Evolutionary conservation across 2,329 filamentous ascomycete genomes (phyloP).

Genomic region (Amylocarpus encephaloides): DNA sequence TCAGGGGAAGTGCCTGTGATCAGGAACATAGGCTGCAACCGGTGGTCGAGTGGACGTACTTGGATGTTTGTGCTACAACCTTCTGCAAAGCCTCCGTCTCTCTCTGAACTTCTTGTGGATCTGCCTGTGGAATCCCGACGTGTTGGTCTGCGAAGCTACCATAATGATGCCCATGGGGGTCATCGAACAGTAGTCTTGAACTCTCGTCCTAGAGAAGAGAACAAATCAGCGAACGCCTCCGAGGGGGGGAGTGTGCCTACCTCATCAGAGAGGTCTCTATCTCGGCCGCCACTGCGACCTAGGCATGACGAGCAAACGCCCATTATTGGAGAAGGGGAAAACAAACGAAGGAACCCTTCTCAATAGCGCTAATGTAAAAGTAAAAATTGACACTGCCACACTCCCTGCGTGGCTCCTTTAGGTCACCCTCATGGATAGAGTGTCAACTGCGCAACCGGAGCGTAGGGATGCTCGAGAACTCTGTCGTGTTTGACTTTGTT

Average conservation of each 20-base stretch:
- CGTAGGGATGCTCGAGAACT: neutral
- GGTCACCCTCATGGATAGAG: neutral
- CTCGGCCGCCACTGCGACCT: slow-evolving; percentile 42
- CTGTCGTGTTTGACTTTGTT: neutral
- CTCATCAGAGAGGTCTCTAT: slow-evolving; percentile 47
- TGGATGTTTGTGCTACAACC: slow-evolving; percentile 57
- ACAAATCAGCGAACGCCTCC: slow-evolving; percentile 8
- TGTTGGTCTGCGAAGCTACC: slow-evolving; percentile 56
- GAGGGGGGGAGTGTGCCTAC: slow-evolving; percentile 32
- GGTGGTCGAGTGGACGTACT: slow-evolving; percentile 37
- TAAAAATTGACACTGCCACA: neutral
- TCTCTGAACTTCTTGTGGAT: slow-evolving; percentile 55
- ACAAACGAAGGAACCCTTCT: slow-evolving; percentile 4
- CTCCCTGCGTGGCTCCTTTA: slow-evolving; percentile 1
- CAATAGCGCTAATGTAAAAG: neutral
- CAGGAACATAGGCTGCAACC: neutral
- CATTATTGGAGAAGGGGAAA: slow-evolving; percentile 36
- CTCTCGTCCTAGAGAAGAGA: slow-evolving; percentile 26
- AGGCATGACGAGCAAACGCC: slow-evolving; percentile 57
- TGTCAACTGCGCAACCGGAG: neutral
- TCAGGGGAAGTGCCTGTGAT: neutral
- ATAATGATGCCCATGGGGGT: slow-evolving; percentile 52
- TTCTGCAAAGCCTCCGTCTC: slow-evolving; percentile 59
- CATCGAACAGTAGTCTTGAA: slow-evolving; percentile 54
- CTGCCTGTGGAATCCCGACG: slow-evolving; percentile 45